These are phyloP conservation scores for Dactylella cylindrospora DNA, from an alignment of 2,329 filamentous ascomycete genomes.

Conservation along the genomic window DNA sequence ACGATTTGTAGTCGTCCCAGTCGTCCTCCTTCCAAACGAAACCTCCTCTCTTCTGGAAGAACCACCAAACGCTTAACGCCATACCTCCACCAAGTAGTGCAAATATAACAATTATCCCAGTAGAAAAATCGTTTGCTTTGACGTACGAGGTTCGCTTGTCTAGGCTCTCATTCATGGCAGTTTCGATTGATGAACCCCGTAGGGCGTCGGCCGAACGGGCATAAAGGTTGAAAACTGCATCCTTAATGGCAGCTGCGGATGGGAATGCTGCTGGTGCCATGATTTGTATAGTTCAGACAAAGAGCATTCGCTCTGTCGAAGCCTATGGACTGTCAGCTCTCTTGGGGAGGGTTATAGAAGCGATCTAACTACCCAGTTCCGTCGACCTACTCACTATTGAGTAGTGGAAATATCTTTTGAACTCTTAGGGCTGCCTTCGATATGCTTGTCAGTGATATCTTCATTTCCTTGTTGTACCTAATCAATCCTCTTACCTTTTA, in stretches of 20 bases:
- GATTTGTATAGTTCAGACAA: slow-evolving; percentile 6
- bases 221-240: slow-evolving; percentile 24
- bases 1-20: slow-evolving; percentile 98
- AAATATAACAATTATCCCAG: slow-evolving; percentile 79
- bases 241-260: slow-evolving; percentile 19
- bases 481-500: too few relatives aligned
- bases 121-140: slow-evolving; percentile 45
- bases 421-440: too few relatives aligned
- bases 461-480: too few relatives aligned
- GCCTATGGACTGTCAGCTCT: slow-evolving; percentile 26
- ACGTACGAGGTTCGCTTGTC: slow-evolving; percentile 41
- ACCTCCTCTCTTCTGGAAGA: slow-evolving; percentile 97
- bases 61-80: slow-evolving; percentile 79
- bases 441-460: too few relatives aligned
- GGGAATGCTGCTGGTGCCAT: slow-evolving; percentile 28
- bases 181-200: slow-evolving; percentile 4
- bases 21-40: slow-evolving; percentile 82
- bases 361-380: too few relatives aligned
- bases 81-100: slow-evolving; percentile 77
- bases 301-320: slow-evolving; percentile 24
- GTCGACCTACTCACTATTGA: too few relatives aligned
- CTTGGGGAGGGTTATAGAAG: slow-evolving; percentile 2
- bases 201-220: slow-evolving; percentile 23
- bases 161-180: slow-evolving; percentile 20
- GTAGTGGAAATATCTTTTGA: too few relatives aligned